These are phyloP conservation scores for Hydnomerulius pinastri DNA, from an alignment of 768 basidiomycete genomes.

Conservation along the genomic window DNA sequence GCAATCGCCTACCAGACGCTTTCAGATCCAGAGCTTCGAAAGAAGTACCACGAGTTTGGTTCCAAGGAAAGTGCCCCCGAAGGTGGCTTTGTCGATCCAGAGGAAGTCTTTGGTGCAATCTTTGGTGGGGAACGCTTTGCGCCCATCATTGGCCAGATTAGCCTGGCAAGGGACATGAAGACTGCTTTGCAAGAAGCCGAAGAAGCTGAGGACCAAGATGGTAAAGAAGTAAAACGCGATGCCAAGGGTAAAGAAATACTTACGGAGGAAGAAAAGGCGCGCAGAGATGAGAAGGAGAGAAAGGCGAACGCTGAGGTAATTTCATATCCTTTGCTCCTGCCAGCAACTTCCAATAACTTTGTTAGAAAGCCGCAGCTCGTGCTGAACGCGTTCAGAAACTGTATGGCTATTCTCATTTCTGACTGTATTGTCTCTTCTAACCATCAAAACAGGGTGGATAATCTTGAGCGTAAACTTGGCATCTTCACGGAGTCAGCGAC, in stretches of 20 bases:
- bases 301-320: constrained; percentile 68
- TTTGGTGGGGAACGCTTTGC: constrained; percentile 88
- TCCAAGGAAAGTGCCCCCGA: constrained; percentile 79
- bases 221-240: constrained; percentile 46
- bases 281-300: constrained; percentile 71
- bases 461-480: constrained; percentile 77
- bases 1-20: constrained; percentile 89
- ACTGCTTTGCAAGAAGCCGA: constrained; percentile 86
- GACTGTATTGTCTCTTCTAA: constrained; percentile 1
- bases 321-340: constrained; percentile 2
- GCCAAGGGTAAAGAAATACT: constrained; percentile 56
- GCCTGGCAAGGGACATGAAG: constrained; percentile 91
- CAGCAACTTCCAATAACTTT: constrained; percentile 10
- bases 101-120: constrained; percentile 78
- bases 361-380: constrained; percentile 78
- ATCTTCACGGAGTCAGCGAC: constrained; percentile 87
- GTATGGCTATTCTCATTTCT: constrained; percentile 13
- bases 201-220: constrained; percentile 56
- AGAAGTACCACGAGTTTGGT: constrained; percentile 92
- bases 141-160: constrained; percentile 87
- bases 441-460: constrained; percentile 47
- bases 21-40: constrained; percentile 71
- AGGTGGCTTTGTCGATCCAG: constrained; percentile 87
- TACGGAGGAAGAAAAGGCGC: constrained; percentile 70
- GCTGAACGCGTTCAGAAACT: constrained; percentile 76